Conservation (phyloP, 495 filamentous ascomycete species). For the Darksidea phi region DNA sequence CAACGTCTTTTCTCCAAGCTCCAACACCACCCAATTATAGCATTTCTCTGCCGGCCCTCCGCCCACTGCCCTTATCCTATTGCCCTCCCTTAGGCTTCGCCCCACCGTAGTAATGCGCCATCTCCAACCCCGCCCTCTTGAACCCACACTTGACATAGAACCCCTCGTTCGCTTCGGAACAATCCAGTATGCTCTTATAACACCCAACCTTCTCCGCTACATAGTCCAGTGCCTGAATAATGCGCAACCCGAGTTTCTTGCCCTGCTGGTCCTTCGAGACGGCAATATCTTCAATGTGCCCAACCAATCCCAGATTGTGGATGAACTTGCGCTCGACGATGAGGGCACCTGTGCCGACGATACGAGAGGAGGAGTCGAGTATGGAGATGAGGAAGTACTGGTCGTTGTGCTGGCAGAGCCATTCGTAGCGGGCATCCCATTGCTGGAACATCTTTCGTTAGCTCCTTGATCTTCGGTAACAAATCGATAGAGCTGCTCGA, state of each 20-base stretch:
- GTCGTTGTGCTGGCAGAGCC: slow-evolving; percentile 73
- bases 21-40: background rate
- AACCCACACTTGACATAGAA: slow-evolving; percentile 99
- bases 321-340: slow-evolving; percentile 86
- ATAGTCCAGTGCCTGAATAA: slow-evolving; percentile 92
- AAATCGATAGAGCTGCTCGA: too few relatives aligned
- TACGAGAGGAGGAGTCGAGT: slow-evolving; percentile 62
- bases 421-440: slow-evolving; percentile 79
- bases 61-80: slow-evolving; percentile 2
- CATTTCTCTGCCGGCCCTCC: background rate
- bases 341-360: slow-evolving; percentile 86
- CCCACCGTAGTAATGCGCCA: slow-evolving; percentile 88
- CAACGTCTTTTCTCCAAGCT: background rate
- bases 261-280: slow-evolving; percentile 92
- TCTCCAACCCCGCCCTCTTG: slow-evolving; percentile 87
- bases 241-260: slow-evolving; percentile 87
- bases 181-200: slow-evolving; percentile 84
- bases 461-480: too few relatives aligned
- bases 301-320: slow-evolving; percentile 72
- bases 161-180: slow-evolving; percentile 83
- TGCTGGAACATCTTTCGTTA: slow-evolving; percentile 3
- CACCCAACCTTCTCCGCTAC: slow-evolving; percentile 82
- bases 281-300: slow-evolving; percentile 98
- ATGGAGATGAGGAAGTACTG: slow-evolving; percentile 85
- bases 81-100: slow-evolving; percentile 31